Conservation (phyloP, 805 yeast species). For the Saccharomycopsis sp. region DNA sequence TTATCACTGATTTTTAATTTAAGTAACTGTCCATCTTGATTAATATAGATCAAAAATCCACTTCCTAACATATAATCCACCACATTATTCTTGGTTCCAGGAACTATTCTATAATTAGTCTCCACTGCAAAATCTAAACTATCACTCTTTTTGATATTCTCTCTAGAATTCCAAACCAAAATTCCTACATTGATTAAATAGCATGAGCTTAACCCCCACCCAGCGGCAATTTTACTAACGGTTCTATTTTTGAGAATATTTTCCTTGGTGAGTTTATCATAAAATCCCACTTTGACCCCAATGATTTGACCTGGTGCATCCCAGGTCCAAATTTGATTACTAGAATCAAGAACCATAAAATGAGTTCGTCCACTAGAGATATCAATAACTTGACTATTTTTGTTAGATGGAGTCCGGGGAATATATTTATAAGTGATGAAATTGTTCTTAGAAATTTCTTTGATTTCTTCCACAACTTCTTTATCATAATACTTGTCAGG, state of each 20-base stretch:
- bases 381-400: constrained; percentile 29
- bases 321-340: constrained; percentile 49
- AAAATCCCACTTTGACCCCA: constrained; percentile 37
- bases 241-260: constrained; percentile 20
- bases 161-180: constrained; percentile 42
- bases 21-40: constrained; percentile 31
- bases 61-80: constrained; percentile 48
- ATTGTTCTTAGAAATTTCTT: not conserved
- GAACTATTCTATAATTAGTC: constrained; percentile 34
- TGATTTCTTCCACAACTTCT: not conserved
- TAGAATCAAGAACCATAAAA: constrained; percentile 46
- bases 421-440: not conserved
- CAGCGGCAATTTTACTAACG: constrained; percentile 45
- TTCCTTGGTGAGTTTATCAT: constrained; percentile 18
- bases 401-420: constrained; percentile 5
- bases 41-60: constrained; percentile 41
- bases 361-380: constrained; percentile 58
- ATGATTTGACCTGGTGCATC: constrained; percentile 32
- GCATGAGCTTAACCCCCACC: constrained; percentile 55
- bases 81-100: constrained; percentile 31
- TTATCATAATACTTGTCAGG: constrained; percentile 2
- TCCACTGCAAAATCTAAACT: constrained; percentile 21
- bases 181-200: constrained; percentile 41
- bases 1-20: constrained; percentile 23
- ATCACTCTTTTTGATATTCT: constrained; percentile 22